Base-by-base conservation (phyloP, 805 yeast species). In the Lipomyces yamadae region DNA sequence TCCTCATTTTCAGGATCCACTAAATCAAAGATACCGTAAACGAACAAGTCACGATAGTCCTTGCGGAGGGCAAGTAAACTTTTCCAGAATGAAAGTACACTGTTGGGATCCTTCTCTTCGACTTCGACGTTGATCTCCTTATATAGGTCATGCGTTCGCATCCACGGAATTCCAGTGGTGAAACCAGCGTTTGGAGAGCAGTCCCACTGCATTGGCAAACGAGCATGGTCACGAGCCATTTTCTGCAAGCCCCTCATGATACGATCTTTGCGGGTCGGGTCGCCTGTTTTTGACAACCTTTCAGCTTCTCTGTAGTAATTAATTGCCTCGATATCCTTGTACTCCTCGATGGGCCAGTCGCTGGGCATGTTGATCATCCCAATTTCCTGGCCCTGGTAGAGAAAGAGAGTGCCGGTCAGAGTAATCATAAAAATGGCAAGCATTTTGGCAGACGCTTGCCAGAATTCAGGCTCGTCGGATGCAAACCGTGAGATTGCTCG, bases 371-470 rank as follows among this genome's bases (percentile, higher is more conserved):
- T 85, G 62, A 81, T 80, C 83, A 82, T 83, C 42, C 86, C 88
- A 69, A 85, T 78, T 72, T 85, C 88, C 74, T 85, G 88, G 60
- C 88, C 89, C 75, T 85, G 88, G 75, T 84, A 85, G 54, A 85
- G 76, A 75, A 80, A 85, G 63, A 84, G 75, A 15, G 88, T 85
- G 59, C 89, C 89, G 30, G 86, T 81, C 70, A 84, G 78, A 4
- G 85, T 72, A n/a, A 78, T 63, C 67, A 82, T 81, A 72, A 85
- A 73, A 58, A 81, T 67, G 15, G 85, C 79, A 67, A 85, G 74
- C 74, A 84, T 75, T 76, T 85, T 85, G 33, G 85, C 85, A 35
- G 84, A 79, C 62, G 74, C 74, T 60, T 72, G 77, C 56, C 81
- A 74, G 75, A 72, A 65, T 61, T 75, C 70, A 34, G 76, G 76